A percentile compares a stretch with the other conserved stretches of the same genome.
Evolutionary conservation across 2,329 filamentous ascomycete genomes (phyloP).

Genomic region (Rachicladosporium sp.): DNA sequence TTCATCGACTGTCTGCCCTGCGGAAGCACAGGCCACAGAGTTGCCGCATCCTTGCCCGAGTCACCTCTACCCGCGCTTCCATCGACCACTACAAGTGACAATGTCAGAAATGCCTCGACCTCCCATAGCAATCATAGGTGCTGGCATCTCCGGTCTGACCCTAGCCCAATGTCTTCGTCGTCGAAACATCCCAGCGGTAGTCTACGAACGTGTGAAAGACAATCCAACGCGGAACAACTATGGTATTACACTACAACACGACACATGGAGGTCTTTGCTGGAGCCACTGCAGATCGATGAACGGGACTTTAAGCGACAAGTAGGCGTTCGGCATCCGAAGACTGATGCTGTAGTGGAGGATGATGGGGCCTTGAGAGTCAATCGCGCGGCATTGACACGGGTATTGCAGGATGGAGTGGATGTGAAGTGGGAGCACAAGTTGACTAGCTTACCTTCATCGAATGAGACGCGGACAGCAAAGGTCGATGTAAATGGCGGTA

Average conservation of each 20-base stretch:
- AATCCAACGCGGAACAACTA: constrained; percentile 18
- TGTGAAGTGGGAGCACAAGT: constrained; percentile 21
- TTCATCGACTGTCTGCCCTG: too few relatives aligned
- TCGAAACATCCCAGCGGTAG: constrained; percentile 18
- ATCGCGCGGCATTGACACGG: constrained; percentile 25
- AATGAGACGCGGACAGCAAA: constrained; percentile 2
- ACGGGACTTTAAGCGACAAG: constrained; percentile 16
- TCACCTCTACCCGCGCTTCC: too few relatives aligned
- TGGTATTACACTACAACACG: constrained; percentile 27
- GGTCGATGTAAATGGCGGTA: constrained; percentile 1
- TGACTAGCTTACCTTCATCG: constrained; percentile 6
- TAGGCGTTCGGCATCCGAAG: constrained; percentile 17
- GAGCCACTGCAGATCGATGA: constrained; percentile 22
- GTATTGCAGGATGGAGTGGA: constrained; percentile 25
- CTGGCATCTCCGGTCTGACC: constrained; percentile 33
- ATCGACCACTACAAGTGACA: constrained; percentile 4
- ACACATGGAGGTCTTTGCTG: constrained; percentile 22
- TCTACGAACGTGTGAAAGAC: constrained; percentile 24
- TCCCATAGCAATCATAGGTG: constrained; percentile 32
- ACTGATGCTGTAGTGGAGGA: constrained; percentile 11
- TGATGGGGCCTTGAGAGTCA: constrained; percentile 21
- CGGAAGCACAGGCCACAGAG: too few relatives aligned
- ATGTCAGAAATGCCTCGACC: constrained; percentile 44
- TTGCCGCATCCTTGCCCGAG: too few relatives aligned
- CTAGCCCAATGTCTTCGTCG: constrained; percentile 25